phyloP scores from a whole-genome alignment of 106 monocot species.

The Chionographis japonica region DNA sequence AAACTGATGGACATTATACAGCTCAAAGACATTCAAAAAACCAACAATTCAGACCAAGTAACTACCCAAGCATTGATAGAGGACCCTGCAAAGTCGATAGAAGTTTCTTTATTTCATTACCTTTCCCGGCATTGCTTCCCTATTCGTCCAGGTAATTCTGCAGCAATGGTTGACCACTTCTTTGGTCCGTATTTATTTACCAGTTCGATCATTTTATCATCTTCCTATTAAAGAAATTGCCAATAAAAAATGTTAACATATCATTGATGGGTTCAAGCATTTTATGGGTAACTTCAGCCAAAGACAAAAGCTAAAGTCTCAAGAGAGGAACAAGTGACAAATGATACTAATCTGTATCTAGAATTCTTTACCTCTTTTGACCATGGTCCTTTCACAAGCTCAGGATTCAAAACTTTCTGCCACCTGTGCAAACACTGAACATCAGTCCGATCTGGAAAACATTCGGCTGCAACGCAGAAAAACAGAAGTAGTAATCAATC shows the following conservation, averaged over 20 bases:
- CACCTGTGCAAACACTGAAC: constrained; percentile 96
- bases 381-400: constrained; percentile 96
- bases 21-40: too few species aligned
- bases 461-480: constrained; percentile 61
- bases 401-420: constrained; percentile 98
- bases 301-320: too few species aligned
- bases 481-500: background rate
- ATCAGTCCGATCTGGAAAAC: constrained; percentile 79
- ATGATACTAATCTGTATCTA: background rate
- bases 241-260: too few species aligned
- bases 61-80: background rate
- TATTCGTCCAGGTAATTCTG: constrained; percentile 86
- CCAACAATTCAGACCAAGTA: background rate
- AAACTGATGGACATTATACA: too few species aligned
- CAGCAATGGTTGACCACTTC: constrained; percentile 93
- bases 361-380: constrained; percentile 69
- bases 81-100: too few species aligned
- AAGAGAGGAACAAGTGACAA: background rate
- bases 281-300: too few species aligned
- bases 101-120: constrained; percentile 1
- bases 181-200: constrained; percentile 71
- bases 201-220: constrained; percentile 81
- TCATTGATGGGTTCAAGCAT: too few species aligned
- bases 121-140: constrained; percentile 88
- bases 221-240: constrained; percentile 51